Percentiles rank a stretch among this genome's conserved stretches.
phyloP scores from a whole-genome alignment of 352 stramenopile species.

The Phytophthora agathidicida region DNA sequence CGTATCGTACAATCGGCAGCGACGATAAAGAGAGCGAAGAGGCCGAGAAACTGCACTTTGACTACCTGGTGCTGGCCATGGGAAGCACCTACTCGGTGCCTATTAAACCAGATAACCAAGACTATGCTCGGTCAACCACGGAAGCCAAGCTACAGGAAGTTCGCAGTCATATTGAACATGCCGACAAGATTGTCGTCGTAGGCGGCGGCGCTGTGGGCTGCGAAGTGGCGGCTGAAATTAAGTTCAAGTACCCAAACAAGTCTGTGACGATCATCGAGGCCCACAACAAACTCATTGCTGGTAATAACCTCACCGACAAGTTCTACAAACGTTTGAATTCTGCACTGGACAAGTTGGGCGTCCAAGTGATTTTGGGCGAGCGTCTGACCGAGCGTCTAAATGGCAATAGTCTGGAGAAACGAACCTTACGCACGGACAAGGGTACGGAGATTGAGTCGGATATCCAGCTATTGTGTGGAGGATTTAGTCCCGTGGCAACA shows the following conservation, averaged over 20 bases:
- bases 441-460: constrained; percentile 39
- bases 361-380: constrained; percentile 38
- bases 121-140: constrained; percentile 26
- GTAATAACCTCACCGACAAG: constrained; percentile 22
- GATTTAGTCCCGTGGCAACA: constrained; percentile 21
- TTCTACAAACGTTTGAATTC: constrained; percentile 23
- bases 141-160: constrained; percentile 32
- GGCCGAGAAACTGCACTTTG: constrained; percentile 33
- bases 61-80: constrained; percentile 46
- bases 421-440: constrained; percentile 32
- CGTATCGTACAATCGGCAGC: constrained; percentile 25
- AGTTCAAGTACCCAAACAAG: constrained; percentile 36
- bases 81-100: constrained; percentile 40
- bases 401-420: constrained; percentile 27
- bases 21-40: constrained; percentile 16
- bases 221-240: constrained; percentile 44
- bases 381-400: constrained; percentile 25
- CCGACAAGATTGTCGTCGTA: constrained; percentile 33
- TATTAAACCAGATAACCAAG: constrained; percentile 31
- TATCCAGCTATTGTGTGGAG: constrained; percentile 41
- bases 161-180: constrained; percentile 25
- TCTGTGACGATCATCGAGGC: constrained; percentile 38
- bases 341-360: constrained; percentile 20
- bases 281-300: constrained; percentile 25
- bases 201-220: constrained; percentile 41